Conservation (phyloP, 306 rosid genomes). For the Vigna radiata region DNA sequence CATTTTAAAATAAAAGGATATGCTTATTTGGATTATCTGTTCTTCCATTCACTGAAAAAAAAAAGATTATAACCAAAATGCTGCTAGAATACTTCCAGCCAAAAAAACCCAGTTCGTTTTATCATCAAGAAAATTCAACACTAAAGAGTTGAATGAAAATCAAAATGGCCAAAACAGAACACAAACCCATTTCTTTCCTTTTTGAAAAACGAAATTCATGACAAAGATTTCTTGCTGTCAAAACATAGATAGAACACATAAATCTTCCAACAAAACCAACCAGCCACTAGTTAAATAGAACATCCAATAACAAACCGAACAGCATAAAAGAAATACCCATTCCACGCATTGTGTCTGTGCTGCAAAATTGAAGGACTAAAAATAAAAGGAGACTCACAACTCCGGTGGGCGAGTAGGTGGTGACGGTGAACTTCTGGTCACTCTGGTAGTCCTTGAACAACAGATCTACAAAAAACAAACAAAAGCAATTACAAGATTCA, state of each 20-base stretch:
- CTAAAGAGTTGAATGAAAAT: background rate
- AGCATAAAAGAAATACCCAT: slow-evolving; percentile 9
- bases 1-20: background rate
- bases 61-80: background rate
- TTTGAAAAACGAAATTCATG: background rate
- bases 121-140: background rate
- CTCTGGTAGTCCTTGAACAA: slow-evolving; percentile 86
- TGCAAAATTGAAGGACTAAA: background rate
- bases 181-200: background rate
- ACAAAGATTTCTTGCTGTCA: background rate
- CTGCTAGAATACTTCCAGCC: background rate
- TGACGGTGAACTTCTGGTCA: slow-evolving; percentile 90
- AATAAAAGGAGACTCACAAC: slow-evolving; percentile 58
- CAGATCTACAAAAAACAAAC: slow-evolving; percentile 62
- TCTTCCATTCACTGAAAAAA: background rate
- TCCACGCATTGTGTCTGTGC: slow-evolving; percentile 13
- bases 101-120: background rate
- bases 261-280: background rate
- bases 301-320: background rate
- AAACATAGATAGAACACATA: background rate
- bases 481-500: slow-evolving; percentile 41
- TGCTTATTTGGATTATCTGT: background rate
- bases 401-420: slow-evolving; percentile 92
- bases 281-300: background rate
- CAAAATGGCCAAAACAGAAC: background rate